phyloP scores from a whole-genome alignment of 306 rosid species.

The Vigna reflexopilosa region DNA sequence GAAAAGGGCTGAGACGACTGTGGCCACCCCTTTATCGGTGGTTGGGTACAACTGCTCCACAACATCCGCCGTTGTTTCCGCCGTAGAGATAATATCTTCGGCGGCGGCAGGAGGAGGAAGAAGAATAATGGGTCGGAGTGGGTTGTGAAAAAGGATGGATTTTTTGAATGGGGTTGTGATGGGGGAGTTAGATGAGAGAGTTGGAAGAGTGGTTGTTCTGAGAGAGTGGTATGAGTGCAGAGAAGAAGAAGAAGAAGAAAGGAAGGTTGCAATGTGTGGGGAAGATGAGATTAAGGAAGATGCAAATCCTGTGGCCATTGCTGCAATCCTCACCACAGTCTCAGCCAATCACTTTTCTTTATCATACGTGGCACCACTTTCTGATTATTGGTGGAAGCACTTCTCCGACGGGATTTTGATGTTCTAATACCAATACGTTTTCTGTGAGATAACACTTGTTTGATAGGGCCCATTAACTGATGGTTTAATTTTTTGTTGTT shows the following conservation, averaged over 20 bases:
- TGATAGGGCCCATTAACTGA: too few species aligned
- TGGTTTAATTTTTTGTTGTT: too few species aligned
- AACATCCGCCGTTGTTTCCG: constrained; percentile 55
- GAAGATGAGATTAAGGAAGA: constrained; percentile 29
- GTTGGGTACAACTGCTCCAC: constrained; percentile 59
- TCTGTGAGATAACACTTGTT: too few species aligned
- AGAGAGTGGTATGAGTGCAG: constrained; percentile 34
- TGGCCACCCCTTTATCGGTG: constrained; percentile 56
- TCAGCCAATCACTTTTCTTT: constrained; percentile 35
- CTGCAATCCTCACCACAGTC: constrained; percentile 10
- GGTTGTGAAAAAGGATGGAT: constrained; percentile 37
- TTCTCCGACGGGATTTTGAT: not conserved
- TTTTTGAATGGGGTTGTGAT: constrained; percentile 37
- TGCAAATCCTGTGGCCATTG: constrained; percentile 63
- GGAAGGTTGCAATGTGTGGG: constrained; percentile 44
- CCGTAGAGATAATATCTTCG: constrained; percentile 47
- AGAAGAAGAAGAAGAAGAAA: constrained; percentile 28
- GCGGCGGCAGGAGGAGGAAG: constrained; percentile 44
- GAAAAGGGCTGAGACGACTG: constrained; percentile 66
- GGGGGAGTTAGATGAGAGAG: constrained; percentile 13
- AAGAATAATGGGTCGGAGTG: constrained; percentile 40
- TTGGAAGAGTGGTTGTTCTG: constrained; percentile 10
- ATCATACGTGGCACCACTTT: constrained; percentile 35
- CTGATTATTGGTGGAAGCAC: not conserved
- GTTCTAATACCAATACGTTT: not conserved